Evolutionary conservation across 768 basidiomycete genomes (phyloP).

Genomic region (Russula virescens): DNA sequence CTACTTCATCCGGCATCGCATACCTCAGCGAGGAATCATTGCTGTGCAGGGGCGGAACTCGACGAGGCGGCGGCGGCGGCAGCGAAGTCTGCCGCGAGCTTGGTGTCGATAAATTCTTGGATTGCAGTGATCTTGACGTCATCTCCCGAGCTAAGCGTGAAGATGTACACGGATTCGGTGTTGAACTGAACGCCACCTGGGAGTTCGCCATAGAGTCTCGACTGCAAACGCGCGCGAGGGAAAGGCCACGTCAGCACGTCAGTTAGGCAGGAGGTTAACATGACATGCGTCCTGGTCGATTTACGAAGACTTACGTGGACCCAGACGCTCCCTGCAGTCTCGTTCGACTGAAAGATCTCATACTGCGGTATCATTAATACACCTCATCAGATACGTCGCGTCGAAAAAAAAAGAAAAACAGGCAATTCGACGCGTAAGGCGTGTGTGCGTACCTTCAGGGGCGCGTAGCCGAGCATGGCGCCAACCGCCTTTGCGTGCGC

Average conservation of each 20-base stretch:
- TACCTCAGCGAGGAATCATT: too few relatives aligned
- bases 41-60: too few relatives aligned
- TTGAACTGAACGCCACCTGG: neutral
- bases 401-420: too few relatives aligned
- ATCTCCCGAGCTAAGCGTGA: constrained; percentile 8
- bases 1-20: too few relatives aligned
- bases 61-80: too few relatives aligned
- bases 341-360: constrained; percentile 4
- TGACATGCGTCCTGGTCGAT: too few relatives aligned
- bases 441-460: neutral
- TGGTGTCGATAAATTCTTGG: constrained; percentile 9
- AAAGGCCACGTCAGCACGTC: too few relatives aligned
- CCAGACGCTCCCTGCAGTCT: constrained; percentile 4
- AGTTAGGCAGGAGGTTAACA: too few relatives aligned
- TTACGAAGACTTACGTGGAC: constrained; percentile 16
- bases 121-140: constrained; percentile 10
- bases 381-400: neutral
- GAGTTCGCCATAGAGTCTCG: neutral
- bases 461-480: neutral
- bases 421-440: neutral
- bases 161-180: constrained; percentile 13
- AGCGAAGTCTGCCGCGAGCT: too few relatives aligned
- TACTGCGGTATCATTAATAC: neutral
- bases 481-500: neutral
- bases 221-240: neutral